Base-by-base conservation (phyloP, 1,139 yeast genomes). In the Debaryomyces robertsiae region DNA sequence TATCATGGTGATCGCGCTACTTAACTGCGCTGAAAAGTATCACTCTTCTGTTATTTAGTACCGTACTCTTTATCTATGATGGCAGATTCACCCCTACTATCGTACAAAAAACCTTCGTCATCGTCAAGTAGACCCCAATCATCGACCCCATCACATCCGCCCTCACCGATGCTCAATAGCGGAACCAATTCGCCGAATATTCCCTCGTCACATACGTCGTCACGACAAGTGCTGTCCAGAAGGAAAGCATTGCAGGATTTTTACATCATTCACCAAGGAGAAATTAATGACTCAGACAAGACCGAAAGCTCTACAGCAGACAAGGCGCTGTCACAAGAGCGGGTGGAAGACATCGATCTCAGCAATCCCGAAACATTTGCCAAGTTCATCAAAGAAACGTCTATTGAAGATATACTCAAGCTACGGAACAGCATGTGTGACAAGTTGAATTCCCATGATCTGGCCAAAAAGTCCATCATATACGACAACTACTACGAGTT, bases 401-500 rank as follows among this genome's bases (percentile, higher is more conserved):
- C 67, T 2, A 61, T 68, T 2, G 62, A 60, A 31, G 72, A 71
- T 11, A 68, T 73, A 14, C 53, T 73, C 17, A 58, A 58, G 41
- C 53, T 66, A 19, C 56, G 77, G 23, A 73, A 70, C 44, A 45
- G 58, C 11, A 60, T 69, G 11, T 60, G 63, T 19, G 53, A 53
- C 38, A 55, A 60, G 37, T 54, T 70, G 38, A 67, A 65, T 41
- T 58, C 72, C 7, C 73, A 67, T 38, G 73, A 67, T 42, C 70
- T 65, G 67, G 67, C 62, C 30, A 70, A 69, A 53, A 73, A 73
- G 43, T 63, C 75, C 15, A 70, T 73, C n/a, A 69, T 73, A 10
- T 73, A 73, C 49, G 73, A 72, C 44, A 72, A 73, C 48, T 73
- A 73, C 56, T 68, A 69, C 44, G 77, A 73, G 41, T 54, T 73